A percentile compares a stretch with the other conserved stretches of the same genome.
Evolutionary conservation across 805 yeast species (phyloP).

Genomic region (Ogataea populi-albae): DNA sequence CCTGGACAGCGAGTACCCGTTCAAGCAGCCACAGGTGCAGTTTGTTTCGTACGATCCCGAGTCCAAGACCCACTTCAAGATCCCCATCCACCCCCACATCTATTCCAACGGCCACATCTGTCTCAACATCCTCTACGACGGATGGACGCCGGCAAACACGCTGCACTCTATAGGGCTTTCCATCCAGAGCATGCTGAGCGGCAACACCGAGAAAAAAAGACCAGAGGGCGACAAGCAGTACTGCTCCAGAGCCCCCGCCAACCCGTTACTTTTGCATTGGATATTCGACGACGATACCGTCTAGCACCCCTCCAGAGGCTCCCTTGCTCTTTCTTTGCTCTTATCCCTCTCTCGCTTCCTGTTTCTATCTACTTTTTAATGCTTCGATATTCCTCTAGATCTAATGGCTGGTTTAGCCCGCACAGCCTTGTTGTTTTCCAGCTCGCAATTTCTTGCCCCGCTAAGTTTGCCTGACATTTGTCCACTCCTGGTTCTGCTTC

Average conservation of each 20-base stretch:
- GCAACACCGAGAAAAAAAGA: conserved; percentile 44
- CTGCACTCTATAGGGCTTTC: conserved; percentile 50
- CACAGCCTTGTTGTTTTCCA: not conserved
- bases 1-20: conserved; percentile 50
- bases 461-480: conserved; percentile 4
- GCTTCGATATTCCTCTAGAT: too few species aligned
- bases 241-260: conserved; percentile 49
- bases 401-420: conserved; percentile 1
- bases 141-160: conserved; percentile 65
- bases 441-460: conserved; percentile 5
- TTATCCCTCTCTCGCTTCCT: too few species aligned
- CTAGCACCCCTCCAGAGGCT: conserved; percentile 10
- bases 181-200: conserved; percentile 60
- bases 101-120: conserved; percentile 81
- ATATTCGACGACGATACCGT: conserved; percentile 59
- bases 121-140: conserved; percentile 59
- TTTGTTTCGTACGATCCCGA: conserved; percentile 36
- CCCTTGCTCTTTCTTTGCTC: too few species aligned
- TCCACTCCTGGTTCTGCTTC: conserved; percentile 8
- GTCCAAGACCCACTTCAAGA: conserved; percentile 16
- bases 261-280: conserved; percentile 52
- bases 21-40: conserved; percentile 54
- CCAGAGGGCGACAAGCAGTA: conserved; percentile 59
- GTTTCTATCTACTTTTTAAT: too few species aligned
- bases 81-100: conserved; percentile 74